These are phyloP conservation scores for Papiliotrema laurentii DNA, from an alignment of 1,284 basidiomycete species.

Conservation along the genomic window DNA sequence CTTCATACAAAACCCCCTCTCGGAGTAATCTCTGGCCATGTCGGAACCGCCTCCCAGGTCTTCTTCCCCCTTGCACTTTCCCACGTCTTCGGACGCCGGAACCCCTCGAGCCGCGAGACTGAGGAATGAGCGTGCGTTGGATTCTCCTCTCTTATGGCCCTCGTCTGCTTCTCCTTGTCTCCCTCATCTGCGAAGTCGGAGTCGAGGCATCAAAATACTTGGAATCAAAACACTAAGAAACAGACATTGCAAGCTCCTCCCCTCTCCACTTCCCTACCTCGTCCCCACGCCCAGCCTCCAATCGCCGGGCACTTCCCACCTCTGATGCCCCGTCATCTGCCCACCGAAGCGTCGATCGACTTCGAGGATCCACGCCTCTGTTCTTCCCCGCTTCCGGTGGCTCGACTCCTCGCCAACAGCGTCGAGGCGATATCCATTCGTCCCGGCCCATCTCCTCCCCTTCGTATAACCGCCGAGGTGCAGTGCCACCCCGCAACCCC, in stretches of 20 bases:
- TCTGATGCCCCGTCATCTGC: constrained; percentile 11
- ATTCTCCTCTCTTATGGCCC: no score
- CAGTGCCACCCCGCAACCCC: constrained; percentile 3
- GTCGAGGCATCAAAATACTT: no score
- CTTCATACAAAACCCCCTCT: no score
- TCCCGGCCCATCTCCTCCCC: constrained; percentile 63
- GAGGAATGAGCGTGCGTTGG: not conserved
- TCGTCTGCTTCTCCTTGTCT: no score
- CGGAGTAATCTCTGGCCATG: constrained; percentile 21
- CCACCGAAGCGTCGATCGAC: constrained; percentile 16
- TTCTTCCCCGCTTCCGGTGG: constrained; percentile 49
- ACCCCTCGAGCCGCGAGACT: constrained; percentile 24
- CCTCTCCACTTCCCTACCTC: constrained; percentile 66
- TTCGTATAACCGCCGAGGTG: constrained; percentile 33
- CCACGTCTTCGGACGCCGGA: constrained; percentile 33
- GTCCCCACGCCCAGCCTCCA: constrained; percentile 52
- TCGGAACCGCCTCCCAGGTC: constrained; percentile 30
- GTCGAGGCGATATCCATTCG: constrained; percentile 79
- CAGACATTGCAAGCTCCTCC: constrained; percentile 57
- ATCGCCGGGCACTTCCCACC: constrained; percentile 32
- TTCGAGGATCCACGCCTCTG: constrained; percentile 38
- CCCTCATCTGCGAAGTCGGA: no score
- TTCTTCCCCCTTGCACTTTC: constrained; percentile 41
- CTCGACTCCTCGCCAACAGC: constrained; percentile 61
- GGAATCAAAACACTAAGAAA: not conserved